These are phyloP conservation scores for Rhodotorula diobovata DNA, from an alignment of 768 basidiomycete genomes.

Conservation along the genomic window DNA sequence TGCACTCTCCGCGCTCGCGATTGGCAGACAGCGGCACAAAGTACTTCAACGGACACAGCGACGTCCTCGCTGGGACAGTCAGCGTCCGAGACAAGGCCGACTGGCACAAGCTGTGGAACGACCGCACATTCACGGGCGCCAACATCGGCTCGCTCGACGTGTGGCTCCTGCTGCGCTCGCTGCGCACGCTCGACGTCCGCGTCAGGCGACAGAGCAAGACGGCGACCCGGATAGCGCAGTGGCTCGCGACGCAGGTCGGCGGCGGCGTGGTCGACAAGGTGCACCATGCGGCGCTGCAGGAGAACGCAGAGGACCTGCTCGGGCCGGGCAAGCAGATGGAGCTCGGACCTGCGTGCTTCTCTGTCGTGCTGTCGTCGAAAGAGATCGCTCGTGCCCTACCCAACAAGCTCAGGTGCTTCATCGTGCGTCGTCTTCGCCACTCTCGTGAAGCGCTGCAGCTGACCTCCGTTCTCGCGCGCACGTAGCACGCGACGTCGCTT, in stretches of 20 bases:
- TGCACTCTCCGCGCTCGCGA: too few species aligned
- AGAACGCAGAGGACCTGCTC: constrained; percentile 59
- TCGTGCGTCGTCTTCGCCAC: constrained; percentile 53
- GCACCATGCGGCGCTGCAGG: constrained; percentile 73
- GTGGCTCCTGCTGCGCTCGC: constrained; percentile 61
- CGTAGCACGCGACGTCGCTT: constrained; percentile 72
- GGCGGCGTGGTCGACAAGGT: constrained; percentile 60
- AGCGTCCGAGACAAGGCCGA: constrained; percentile 63
- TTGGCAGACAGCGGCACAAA: constrained; percentile 55
- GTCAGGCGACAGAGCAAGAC: constrained; percentile 70
- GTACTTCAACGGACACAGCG: constrained; percentile 82
- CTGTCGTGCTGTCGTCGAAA: constrained; percentile 30
- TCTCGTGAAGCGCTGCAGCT: neutral
- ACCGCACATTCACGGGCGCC: constrained; percentile 54
- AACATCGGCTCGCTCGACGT: constrained; percentile 40
- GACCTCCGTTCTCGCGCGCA: neutral
- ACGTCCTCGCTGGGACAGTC: constrained; percentile 73
- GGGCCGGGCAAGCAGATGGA: constrained; percentile 52
- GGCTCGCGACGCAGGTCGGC: constrained; percentile 53
- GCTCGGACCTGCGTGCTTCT: constrained; percentile 43
- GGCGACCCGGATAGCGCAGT: constrained; percentile 66
- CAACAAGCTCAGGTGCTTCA: constrained; percentile 61
- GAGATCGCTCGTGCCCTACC: constrained; percentile 52
- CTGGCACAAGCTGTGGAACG: constrained; percentile 60
- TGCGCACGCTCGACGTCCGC: constrained; percentile 76